Base-by-base conservation (phyloP, 345 rosid genomes). In the Theobroma cacao region DNA sequence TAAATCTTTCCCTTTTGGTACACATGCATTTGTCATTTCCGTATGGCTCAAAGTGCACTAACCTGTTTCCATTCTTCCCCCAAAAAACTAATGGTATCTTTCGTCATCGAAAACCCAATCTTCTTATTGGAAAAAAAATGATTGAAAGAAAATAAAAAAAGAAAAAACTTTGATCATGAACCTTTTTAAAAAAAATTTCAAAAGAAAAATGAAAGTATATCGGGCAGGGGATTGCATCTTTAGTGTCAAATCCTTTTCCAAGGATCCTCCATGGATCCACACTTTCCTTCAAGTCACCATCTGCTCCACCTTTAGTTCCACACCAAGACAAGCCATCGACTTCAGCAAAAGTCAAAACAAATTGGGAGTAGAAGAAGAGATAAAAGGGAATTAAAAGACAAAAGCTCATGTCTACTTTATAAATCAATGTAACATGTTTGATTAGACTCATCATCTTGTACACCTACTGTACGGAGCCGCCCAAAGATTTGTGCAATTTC, bases 181-280 rank as follows among this genome's bases (percentile, higher is more conserved):
- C 2, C n/a, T 3, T 34, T 36, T n/a, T 36, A 17, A 38, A 36
- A 34, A 41, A 7, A 36, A 34, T 20, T 64, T 36, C 47, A 65
- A 65, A 63, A 7, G 1, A 10, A 13, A 8, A 2, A 43, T 41
- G 0, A 0, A 13, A 0, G 17, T 7, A 33, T 62, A 17, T 31
- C 1, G 41, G 53, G 24, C 1, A 30, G 53, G 24, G 7, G 55
- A 13, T 40, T 64, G 34, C 48, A 30, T 63, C 62, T 40, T n/a
- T 43, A 9, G 66, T 83, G 94, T 89, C 86, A 83, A 80, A 84
- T 92, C 91, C 53, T 86, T 89, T 82, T 92, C 91, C 6, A 77
- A 86, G 91, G 82, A 88, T 92, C 88, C 85, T 56, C 72, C 31
- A 47, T 85, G 79, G 93, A 91, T 91, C 85, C 83, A 86, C 86